phyloP scores from a whole-genome alignment of 352 stramenopile species.

The Aphanomyces stellatus region DNA sequence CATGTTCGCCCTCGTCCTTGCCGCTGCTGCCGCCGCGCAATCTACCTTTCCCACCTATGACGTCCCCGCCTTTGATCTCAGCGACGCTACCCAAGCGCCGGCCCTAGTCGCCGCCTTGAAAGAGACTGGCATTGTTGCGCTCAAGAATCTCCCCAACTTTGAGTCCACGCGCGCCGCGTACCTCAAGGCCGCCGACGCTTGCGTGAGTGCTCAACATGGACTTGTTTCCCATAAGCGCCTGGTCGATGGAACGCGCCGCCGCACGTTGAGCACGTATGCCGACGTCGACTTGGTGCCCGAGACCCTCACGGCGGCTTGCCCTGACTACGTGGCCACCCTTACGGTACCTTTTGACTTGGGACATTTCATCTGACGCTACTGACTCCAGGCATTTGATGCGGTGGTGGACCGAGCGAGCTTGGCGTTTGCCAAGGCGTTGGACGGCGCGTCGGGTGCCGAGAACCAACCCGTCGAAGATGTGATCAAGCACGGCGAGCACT shows the following conservation, averaged over 20 bases:
- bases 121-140: conserved; percentile 53
- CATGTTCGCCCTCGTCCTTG: neutral
- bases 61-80: conserved; percentile 9
- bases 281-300: conserved; percentile 14
- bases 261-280: conserved; percentile 55
- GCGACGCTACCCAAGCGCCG: neutral
- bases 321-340: conserved; percentile 10
- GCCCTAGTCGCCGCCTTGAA: conserved; percentile 33
- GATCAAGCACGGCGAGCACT: conserved; percentile 54
- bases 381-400: neutral
- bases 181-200: conserved; percentile 36
- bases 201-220: conserved; percentile 24
- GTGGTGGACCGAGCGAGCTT: neutral
- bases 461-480: conserved; percentile 19
- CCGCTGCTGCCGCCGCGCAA: neutral
- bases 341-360: neutral
- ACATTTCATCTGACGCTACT: neutral
- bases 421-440: neutral
- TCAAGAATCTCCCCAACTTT: conserved; percentile 55
- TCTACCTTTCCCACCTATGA: conserved; percentile 1
- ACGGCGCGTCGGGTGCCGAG: neutral
- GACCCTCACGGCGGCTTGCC: neutral
- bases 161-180: conserved; percentile 33
- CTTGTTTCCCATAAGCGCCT: conserved; percentile 33
- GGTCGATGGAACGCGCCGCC: conserved; percentile 50